These are phyloP conservation scores for Citrus sp. DNA, from an alignment of 345 rosid genomes.

Conservation along the genomic window DNA sequence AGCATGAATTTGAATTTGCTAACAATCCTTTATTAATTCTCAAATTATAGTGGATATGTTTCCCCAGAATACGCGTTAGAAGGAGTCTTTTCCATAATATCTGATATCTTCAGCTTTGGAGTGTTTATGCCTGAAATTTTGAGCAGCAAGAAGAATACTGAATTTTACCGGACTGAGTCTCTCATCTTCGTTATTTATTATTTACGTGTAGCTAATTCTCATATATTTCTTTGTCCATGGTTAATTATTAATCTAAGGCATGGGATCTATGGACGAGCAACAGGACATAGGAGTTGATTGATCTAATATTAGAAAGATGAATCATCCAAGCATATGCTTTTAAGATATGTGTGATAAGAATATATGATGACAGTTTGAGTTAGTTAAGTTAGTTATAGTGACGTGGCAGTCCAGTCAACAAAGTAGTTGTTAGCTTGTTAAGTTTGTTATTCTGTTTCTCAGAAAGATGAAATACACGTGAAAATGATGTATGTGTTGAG, in stretches of 20 bases:
- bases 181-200: neutral
- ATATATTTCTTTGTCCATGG: too few relatives aligned
- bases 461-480: too few relatives aligned
- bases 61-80: conserved; percentile 24
- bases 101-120: neutral
- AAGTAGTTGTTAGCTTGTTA: too few relatives aligned
- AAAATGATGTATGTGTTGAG: too few relatives aligned
- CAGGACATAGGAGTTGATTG: conserved; percentile 15
- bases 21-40: too few relatives aligned
- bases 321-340: neutral
- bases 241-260: conserved; percentile 13
- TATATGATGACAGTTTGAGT: too few relatives aligned
- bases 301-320: conserved; percentile 4
- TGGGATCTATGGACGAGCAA: conserved; percentile 28
- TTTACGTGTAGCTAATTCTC: too few relatives aligned
- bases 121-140: conserved; percentile 17
- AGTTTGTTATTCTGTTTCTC: too few relatives aligned
- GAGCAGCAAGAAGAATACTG: conserved; percentile 42
- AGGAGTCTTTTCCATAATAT: neutral
- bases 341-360: too few relatives aligned
- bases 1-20: too few relatives aligned
- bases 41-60: conserved; percentile 35
- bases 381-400: too few relatives aligned
- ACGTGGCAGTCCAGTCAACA: too few relatives aligned
- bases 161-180: conserved; percentile 30